phyloP scores from a whole-genome alignment of 2,329 filamentous ascomycete species.

The Gliomastix tumulicola region DNA sequence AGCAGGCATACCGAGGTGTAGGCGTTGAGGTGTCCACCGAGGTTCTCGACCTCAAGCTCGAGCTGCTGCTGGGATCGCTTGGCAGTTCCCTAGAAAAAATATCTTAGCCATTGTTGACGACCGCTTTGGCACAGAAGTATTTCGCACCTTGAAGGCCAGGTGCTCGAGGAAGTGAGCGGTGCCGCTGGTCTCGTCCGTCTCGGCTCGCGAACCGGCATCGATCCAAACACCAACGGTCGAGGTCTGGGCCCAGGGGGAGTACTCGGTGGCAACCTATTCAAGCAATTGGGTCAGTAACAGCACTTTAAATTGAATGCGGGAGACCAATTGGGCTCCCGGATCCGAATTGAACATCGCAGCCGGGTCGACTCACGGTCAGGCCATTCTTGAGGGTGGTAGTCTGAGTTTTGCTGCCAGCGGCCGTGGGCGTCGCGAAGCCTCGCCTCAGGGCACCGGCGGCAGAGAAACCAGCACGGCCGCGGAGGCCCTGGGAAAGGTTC shows the following conservation, averaged over 20 bases:
- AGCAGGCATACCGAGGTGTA: constrained; percentile 85
- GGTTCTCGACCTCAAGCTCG: constrained; percentile 99
- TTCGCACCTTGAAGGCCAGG: constrained; percentile 92
- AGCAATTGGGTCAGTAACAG: constrained; percentile 15
- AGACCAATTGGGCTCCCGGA: constrained; percentile 27
- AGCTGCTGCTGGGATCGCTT: constrained; percentile 95
- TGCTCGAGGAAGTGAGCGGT: constrained; percentile 99
- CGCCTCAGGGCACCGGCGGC: constrained; percentile 70
- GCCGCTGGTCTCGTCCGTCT: constrained; percentile 98
- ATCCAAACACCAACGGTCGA: constrained; percentile 99
- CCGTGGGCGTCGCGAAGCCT: constrained; percentile 83
- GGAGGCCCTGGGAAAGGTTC: constrained; percentile 85
- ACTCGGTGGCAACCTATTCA: constrained; percentile 85
- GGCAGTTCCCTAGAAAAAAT: constrained; percentile 72
- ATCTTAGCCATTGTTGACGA: constrained; percentile 3
- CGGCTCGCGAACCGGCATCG: constrained; percentile 94
- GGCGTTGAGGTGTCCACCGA: constrained; percentile 98
- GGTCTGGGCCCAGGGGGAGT: constrained; percentile 97
- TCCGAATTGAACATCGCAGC: constrained; percentile 10
- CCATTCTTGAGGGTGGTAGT: constrained; percentile 96
- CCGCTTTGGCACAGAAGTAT: constrained; percentile 1
- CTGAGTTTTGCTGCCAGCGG: constrained; percentile 72
- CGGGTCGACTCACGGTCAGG: constrained; percentile 66
- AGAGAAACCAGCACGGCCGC: constrained; percentile 78
- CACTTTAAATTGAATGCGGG: constrained; percentile 5